Evolutionary conservation across 139 green algal species (phyloP).

Genomic region (Coelastrella sp.): DNA sequence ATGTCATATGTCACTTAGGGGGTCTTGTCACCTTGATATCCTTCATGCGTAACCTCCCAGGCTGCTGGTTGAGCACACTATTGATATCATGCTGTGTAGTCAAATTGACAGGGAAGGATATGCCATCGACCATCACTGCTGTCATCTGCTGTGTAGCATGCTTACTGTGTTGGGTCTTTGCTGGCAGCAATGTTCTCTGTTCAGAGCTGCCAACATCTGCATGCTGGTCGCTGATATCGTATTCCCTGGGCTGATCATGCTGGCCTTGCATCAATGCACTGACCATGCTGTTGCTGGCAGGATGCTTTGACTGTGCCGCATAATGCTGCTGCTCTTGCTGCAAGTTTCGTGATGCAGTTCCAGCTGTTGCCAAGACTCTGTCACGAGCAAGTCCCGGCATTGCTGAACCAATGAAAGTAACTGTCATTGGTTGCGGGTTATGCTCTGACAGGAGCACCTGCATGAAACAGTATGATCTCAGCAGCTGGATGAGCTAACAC

Average conservation of each 20-base stretch:
- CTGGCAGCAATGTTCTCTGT: not conserved
- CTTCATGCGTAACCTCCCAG: constrained; percentile 65
- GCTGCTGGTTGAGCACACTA: constrained; percentile 72
- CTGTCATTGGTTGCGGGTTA: constrained; percentile 26
- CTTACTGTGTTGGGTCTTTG: not conserved
- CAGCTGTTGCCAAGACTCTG: not conserved
- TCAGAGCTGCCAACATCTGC: not conserved
- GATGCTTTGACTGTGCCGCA: not conserved
- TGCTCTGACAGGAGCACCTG: constrained; percentile 39
- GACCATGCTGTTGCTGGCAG: too few relatives aligned
- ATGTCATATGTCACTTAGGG: too few relatives aligned
- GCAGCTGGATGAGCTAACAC: not conserved
- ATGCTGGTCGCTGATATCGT: too few relatives aligned
- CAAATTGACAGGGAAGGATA: constrained; percentile 14
- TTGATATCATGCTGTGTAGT: constrained; percentile 59
- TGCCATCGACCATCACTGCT: constrained; percentile 9
- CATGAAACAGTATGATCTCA: too few relatives aligned
- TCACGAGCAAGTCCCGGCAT: not conserved
- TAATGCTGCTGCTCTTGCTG: not conserved
- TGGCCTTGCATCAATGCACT: too few relatives aligned
- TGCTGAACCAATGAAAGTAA: constrained; percentile 16
- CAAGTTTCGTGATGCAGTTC: not conserved
- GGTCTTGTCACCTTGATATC: constrained; percentile 66
- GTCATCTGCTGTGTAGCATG: not conserved
- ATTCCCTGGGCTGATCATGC: too few relatives aligned